Evolutionary conservation across 2,329 filamentous ascomycete species (phyloP).

Genomic region (Colletotrichum theobromicola): DNA sequence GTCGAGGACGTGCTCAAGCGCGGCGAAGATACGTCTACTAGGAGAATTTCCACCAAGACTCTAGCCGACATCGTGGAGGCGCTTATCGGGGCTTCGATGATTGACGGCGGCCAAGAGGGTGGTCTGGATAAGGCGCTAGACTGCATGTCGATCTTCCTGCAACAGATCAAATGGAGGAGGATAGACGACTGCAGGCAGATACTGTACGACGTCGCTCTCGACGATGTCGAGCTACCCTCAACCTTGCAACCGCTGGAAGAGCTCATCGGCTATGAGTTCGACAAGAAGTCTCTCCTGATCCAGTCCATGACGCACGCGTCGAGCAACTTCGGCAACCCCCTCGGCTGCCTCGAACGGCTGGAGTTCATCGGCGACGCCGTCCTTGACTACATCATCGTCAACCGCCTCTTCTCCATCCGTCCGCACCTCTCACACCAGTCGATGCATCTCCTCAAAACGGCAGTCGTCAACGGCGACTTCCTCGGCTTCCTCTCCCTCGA

Average conservation of each 20-base stretch:
- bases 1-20: slow-evolving; percentile 39
- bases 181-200: slow-evolving; percentile 43
- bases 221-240: slow-evolving; percentile 38
- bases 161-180: slow-evolving; percentile 60
- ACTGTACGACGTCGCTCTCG: slow-evolving; percentile 48
- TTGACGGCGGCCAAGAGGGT: slow-evolving; percentile 74
- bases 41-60: slow-evolving; percentile 72
- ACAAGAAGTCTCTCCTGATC: slow-evolving; percentile 68
- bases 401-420: slow-evolving; percentile 55
- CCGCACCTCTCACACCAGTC: slow-evolving; percentile 51
- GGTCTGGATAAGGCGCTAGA: slow-evolving; percentile 66
- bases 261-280: slow-evolving; percentile 76
- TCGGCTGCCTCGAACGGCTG: slow-evolving; percentile 70
- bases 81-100: slow-evolving; percentile 76
- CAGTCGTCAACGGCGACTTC: slow-evolving; percentile 80
- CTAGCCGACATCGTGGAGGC: slow-evolving; percentile 90
- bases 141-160: slow-evolving; percentile 72
- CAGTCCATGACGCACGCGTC: slow-evolving; percentile 86
- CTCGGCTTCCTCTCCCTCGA: slow-evolving; percentile 79
- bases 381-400: slow-evolving; percentile 78
- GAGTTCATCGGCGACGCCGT: slow-evolving; percentile 90
- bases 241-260: slow-evolving; percentile 60
- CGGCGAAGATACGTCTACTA: slow-evolving; percentile 4
- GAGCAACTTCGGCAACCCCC: slow-evolving; percentile 45
- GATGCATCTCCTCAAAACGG: slow-evolving; percentile 81